Evolutionary conservation across 768 basidiomycete genomes (phyloP).

Genomic region (Psilocybe tampanensis): DNA sequence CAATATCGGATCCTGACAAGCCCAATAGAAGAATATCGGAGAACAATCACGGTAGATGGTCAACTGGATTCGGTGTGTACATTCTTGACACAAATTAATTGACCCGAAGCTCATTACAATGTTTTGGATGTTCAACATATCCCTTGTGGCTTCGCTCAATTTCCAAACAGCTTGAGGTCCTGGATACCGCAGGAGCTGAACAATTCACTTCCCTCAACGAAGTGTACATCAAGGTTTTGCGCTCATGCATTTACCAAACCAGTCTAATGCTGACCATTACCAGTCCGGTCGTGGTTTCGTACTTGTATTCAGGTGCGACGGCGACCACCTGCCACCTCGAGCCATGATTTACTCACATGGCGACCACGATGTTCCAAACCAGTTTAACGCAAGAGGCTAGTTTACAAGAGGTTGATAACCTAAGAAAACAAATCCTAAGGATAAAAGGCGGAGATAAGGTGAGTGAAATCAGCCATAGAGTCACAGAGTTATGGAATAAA

Average conservation of each 20-base stretch:
- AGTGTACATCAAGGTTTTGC: conserved; percentile 72
- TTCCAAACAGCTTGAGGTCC: conserved; percentile 65
- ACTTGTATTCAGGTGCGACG: conserved; percentile 77
- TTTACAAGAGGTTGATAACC: conserved; percentile 75
- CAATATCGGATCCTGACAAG: conserved; percentile 14
- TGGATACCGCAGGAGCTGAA: conserved; percentile 87
- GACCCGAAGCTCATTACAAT: background rate
- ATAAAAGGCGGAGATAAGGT: conserved; percentile 75
- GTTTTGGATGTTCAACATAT: background rate
- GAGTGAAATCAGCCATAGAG: conserved; percentile 21
- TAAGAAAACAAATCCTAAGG: conserved; percentile 80
- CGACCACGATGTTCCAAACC: conserved; percentile 1
- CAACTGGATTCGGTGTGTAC: conserved; percentile 59
- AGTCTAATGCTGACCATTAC: conserved; percentile 10
- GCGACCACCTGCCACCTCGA: too few species aligned
- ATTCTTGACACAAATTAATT: background rate
- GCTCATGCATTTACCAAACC: background rate
- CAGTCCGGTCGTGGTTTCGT: conserved; percentile 77
- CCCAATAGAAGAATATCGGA: conserved; percentile 68
- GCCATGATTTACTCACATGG: background rate
- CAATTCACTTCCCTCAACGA: conserved; percentile 84
- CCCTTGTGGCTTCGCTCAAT: background rate
- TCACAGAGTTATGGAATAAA: too few species aligned
- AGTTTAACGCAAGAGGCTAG: conserved; percentile 85
- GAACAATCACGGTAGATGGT: conserved; percentile 66